phyloP scores from a whole-genome alignment of 345 rosid genomes.

The Capsella bursapastoris region DNA sequence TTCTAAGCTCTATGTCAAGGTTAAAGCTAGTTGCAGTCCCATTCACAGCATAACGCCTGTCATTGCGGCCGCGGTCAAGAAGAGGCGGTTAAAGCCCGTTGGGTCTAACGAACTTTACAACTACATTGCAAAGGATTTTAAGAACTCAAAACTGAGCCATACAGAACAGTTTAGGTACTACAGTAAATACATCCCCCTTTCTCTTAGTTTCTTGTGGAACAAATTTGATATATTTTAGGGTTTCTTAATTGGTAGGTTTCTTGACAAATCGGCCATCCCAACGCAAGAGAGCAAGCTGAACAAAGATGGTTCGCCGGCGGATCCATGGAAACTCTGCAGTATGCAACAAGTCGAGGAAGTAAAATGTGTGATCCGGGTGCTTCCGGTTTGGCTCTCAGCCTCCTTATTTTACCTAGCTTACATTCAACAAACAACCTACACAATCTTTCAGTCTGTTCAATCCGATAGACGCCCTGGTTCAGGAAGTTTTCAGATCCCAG shows the following conservation, averaged over 20 bases:
- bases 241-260: slow-evolving; percentile 43
- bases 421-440: slow-evolving; percentile 62
- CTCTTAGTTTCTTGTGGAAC: slow-evolving; percentile 8
- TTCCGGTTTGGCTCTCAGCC: slow-evolving; percentile 66
- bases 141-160: slow-evolving; percentile 45
- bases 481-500: slow-evolving; percentile 57
- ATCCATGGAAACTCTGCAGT: slow-evolving; percentile 75
- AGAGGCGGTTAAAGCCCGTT: slow-evolving; percentile 49
- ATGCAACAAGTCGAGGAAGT: slow-evolving; percentile 73
- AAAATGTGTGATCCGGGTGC: slow-evolving; percentile 59
- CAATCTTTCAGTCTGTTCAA: slow-evolving; percentile 66
- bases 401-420: slow-evolving; percentile 49
- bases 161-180: slow-evolving; percentile 45
- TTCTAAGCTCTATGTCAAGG: slow-evolving; percentile 72
- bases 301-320: slow-evolving; percentile 51
- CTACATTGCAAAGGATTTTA: slow-evolving; percentile 33
- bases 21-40: slow-evolving; percentile 75
- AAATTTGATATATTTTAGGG: slow-evolving; percentile 15
- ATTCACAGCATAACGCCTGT: slow-evolving; percentile 61
- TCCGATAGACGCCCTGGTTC: slow-evolving; percentile 51
- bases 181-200: not conserved
- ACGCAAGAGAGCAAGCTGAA: slow-evolving; percentile 50
- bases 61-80: slow-evolving; percentile 54
- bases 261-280: slow-evolving; percentile 68
- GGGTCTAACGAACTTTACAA: slow-evolving; percentile 41